Percentiles rank a stretch among this genome's conserved stretches.
These are phyloP conservation scores for Globisporangium megalacanthum DNA, from an alignment of 352 stramenopile genomes.

Conservation along the genomic window DNA sequence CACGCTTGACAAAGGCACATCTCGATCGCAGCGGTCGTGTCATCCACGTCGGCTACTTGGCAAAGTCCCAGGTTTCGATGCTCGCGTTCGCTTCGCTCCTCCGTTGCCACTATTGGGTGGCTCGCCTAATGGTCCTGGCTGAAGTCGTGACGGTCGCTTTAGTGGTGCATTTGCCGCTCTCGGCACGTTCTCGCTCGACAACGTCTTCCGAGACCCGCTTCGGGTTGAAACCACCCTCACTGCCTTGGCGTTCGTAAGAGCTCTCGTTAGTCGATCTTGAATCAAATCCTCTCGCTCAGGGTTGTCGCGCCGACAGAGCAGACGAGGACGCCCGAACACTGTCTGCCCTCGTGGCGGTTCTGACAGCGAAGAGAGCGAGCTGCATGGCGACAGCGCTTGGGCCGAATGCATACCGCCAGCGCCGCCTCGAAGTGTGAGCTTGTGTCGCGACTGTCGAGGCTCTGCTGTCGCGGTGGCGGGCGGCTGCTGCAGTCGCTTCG, in stretches of 20 bases:
- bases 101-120: too few species aligned
- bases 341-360: conserved; percentile 17
- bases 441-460: background rate
- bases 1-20: too few species aligned
- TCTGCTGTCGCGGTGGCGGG: conserved; percentile 4
- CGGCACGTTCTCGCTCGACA: conserved; percentile 5
- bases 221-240: background rate
- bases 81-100: too few species aligned
- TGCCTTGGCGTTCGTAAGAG: background rate
- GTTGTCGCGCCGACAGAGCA: background rate
- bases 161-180: conserved; percentile 1
- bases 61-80: too few species aligned
- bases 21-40: too few species aligned
- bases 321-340: background rate
- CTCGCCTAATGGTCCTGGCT: too few species aligned
- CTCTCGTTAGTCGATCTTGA: background rate
- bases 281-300: background rate
- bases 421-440: background rate
- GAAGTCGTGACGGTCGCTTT: background rate
- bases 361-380: conserved; percentile 28
- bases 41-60: too few species aligned
- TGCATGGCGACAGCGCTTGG: conserved; percentile 14
- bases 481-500: conserved; percentile 46
- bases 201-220: background rate
- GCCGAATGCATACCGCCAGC: background rate